Percentiles rank a stretch among this genome's conserved stretches.
phyloP scores from a whole-genome alignment of 768 basidiomycete species.

The Rhodotorula sphaerocarpa region DNA sequence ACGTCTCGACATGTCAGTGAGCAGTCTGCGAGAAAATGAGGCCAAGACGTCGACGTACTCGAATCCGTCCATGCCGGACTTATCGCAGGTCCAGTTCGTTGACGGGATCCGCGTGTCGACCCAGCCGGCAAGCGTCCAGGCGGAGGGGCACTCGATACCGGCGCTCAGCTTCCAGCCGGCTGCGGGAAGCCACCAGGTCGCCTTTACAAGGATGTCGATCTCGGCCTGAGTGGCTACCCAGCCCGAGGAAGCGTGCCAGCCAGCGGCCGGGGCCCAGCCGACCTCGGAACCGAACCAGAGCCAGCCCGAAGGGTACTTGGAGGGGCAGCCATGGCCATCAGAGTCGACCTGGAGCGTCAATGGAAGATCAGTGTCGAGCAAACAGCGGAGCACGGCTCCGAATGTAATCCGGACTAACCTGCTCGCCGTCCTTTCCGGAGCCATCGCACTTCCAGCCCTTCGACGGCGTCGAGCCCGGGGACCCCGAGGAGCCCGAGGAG shows the following conservation, averaged over 20 bases:
- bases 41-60: too few relatives aligned
- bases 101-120: constrained; percentile 13
- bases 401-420: too few relatives aligned
- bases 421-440: constrained; percentile 9
- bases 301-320: background rate
- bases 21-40: too few relatives aligned
- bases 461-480: background rate
- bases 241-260: background rate
- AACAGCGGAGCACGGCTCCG: too few relatives aligned
- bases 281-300: constrained; percentile 10
- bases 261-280: constrained; percentile 4
- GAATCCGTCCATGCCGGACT: constrained; percentile 1
- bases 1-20: too few relatives aligned
- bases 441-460: background rate
- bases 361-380: too few relatives aligned
- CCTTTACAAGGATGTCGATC: background rate
- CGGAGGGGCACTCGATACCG: background rate
- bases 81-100: background rate
- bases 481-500: too few relatives aligned
- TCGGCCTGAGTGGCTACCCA: background rate
- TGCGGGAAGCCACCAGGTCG: constrained; percentile 13
- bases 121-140: constrained; percentile 5
- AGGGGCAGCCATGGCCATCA: background rate
- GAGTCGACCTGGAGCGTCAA: too few relatives aligned
- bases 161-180: background rate